phyloP scores from a whole-genome alignment of 805 yeast species.

The Hanseniaspora lindneri region DNA sequence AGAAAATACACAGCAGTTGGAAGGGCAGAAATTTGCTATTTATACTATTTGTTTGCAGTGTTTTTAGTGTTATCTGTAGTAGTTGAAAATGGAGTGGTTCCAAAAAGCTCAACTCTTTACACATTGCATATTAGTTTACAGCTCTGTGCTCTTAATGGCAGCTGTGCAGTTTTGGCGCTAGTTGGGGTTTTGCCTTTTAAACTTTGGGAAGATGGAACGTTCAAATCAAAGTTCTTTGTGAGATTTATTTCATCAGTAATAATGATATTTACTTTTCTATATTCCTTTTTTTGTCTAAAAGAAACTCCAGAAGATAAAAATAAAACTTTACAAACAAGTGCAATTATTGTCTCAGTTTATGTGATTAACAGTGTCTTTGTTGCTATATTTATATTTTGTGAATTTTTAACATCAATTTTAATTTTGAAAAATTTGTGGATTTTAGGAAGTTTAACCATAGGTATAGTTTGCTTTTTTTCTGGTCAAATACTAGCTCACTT shows the following conservation, averaged over 20 bases:
- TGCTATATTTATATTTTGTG: conserved; percentile 51
- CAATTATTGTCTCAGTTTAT: conserved; percentile 59
- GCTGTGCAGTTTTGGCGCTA: conserved; percentile 55
- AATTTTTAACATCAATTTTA: conserved; percentile 51
- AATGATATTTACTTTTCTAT: conserved; percentile 51
- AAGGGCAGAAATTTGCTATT: conserved; percentile 68
- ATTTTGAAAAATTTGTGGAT: conserved; percentile 78
- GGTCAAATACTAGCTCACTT: conserved; percentile 74
- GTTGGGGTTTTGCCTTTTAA: conserved; percentile 78
- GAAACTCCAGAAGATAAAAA: conserved; percentile 34
- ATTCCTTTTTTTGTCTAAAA: conserved; percentile 62
- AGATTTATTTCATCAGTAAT: conserved; percentile 43
- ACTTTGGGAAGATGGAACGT: conserved; percentile 90
- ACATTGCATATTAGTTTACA: conserved; percentile 79
- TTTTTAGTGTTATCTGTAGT: conserved; percentile 55
- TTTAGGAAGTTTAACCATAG: conserved; percentile 65
- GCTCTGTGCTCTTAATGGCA: conserved; percentile 57
- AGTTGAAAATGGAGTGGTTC: conserved; percentile 86
- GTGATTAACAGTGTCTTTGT: conserved; percentile 59
- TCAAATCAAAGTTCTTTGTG: conserved; percentile 45
- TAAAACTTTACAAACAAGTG: too few species aligned
- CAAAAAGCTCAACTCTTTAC: conserved; percentile 65
- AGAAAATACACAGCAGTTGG: conserved; percentile 92
- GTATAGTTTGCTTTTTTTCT: conserved; percentile 57
- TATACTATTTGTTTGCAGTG: conserved; percentile 48